Evolutionary conservation across 2,329 filamentous ascomycete species (phyloP).

Genomic region (Sclerotinia borealis): DNA sequence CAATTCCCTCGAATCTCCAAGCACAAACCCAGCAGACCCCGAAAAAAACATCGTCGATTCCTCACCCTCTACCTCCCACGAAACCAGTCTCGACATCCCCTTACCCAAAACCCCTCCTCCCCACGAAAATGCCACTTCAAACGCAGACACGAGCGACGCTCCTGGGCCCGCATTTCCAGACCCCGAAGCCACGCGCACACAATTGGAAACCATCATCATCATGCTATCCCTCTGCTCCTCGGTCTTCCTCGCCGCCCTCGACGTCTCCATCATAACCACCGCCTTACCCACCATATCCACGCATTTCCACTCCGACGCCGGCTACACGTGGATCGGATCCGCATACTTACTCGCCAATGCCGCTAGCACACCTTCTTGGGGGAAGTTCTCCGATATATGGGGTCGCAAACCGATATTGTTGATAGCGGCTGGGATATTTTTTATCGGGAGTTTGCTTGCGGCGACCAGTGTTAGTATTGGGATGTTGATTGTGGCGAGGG

Average conservation of each 20-base stretch:
- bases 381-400: constrained; percentile 53
- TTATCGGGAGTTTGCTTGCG: constrained; percentile 45
- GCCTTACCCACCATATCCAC: constrained; percentile 54
- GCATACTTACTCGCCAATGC: constrained; percentile 67
- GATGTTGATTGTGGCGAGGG: constrained; percentile 42
- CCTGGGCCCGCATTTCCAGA: not conserved
- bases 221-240: constrained; percentile 31
- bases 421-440: constrained; percentile 44
- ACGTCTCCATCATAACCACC: constrained; percentile 52
- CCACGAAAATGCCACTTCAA: not conserved
- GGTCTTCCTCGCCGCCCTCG: constrained; percentile 32
- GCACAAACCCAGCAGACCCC: not conserved
- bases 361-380: constrained; percentile 60
- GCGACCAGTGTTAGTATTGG: constrained; percentile 40
- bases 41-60: not conserved
- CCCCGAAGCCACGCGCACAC: constrained; percentile 30
- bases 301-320: constrained; percentile 42
- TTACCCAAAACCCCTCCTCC: not conserved
- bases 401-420: constrained; percentile 50
- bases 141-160: not conserved
- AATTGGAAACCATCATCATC: constrained; percentile 29
- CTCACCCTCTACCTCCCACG: not conserved
- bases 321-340: constrained; percentile 71
- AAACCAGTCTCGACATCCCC: not conserved
- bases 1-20: not conserved